Base-by-base conservation (phyloP, 257 asterid genomes). In the Ligustrum vulgare region DNA sequence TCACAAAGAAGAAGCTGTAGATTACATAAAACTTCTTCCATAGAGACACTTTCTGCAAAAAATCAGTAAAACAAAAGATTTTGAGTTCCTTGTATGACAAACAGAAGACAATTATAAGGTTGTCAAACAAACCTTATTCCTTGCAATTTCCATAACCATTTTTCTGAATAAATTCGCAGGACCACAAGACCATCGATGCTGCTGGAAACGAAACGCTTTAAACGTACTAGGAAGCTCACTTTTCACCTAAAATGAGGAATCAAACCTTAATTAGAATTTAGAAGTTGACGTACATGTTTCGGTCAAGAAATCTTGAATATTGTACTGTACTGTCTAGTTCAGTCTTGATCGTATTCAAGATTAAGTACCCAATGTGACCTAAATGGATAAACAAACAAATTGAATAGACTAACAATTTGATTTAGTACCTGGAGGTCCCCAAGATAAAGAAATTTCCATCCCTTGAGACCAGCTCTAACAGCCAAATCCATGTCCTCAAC, bases 401-500 rank as follows among this genome's bases (percentile, higher is more conserved):
- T 6, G 23, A 51, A 25, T 51, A 18, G 20, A 18, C 22, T 6
- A 18, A 15, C 23, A 18, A 51, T 51, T 22, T 25, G 11, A 33
- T 49, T 13, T 31, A 25, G 32, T 54, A 93, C 98, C 87, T 94
- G 97, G 1, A 94, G 89, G 79, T 94, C 98, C 35, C 97, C 98
- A 2, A 94, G 83, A 84, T 94, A 94, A 0, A 94, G 82, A 74
- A 94, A 94, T 79, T 89, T 92, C 98, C 98, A 94, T 54, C 98
- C 98, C 78, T 87, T 90, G 51, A 94, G 97, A 45, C 98, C 95
- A 2, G 98, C 91, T 35, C 98, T 87, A 62, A 94, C 96, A 1
- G 98, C 98, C 60, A 94, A 89, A 86, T 94, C 98, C 98, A 94
- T 94, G 81, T 94, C 98, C 71, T 94, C 98, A 7, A 94, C 98